phyloP scores from a whole-genome alignment of 208 protist genomes.

The Novymonas esmeraldas region DNA sequence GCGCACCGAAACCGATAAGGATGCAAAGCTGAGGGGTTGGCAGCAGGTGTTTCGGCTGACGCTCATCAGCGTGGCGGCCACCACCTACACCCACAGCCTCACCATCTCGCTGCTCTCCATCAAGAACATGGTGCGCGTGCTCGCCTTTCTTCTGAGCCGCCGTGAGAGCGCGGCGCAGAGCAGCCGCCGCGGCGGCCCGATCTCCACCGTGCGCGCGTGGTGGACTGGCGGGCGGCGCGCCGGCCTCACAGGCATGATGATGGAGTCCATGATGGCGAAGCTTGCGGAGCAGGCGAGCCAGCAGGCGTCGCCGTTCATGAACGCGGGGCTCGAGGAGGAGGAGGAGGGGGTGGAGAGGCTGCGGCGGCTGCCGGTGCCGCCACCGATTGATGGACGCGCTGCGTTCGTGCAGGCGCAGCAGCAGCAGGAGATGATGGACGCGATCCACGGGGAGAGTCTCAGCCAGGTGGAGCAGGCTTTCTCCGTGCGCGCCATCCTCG shows the following conservation, averaged over 20 bases:
- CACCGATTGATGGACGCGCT: conserved; percentile 22
- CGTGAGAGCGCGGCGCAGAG: conserved; percentile 40
- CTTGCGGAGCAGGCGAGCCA: conserved; percentile 43
- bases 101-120: conserved; percentile 60
- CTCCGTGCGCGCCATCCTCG: conserved; percentile 53
- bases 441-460: conserved; percentile 27
- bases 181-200: conserved; percentile 20
- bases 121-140: conserved; percentile 72
- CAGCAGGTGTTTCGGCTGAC: conserved; percentile 46
- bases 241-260: conserved; percentile 57
- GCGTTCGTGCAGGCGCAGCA: conserved; percentile 37
- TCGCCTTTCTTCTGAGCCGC: conserved; percentile 66
- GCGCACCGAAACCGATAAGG: conserved; percentile 38
- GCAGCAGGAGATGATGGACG: conserved; percentile 27
- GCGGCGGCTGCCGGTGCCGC: conserved; percentile 3
- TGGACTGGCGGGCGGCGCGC: conserved; percentile 57
- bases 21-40: conserved; percentile 50
- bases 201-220: conserved; percentile 60
- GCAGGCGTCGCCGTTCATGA: conserved; percentile 54
- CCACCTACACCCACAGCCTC: conserved; percentile 71
- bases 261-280: conserved; percentile 45
- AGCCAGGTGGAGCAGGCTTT: conserved; percentile 39
- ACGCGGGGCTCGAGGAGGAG: conserved; percentile 50
- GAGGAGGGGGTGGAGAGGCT: conserved; percentile 15
- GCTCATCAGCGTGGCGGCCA: conserved; percentile 57